Evolutionary conservation across 192 early-diverging fungal species (phyloP), one percentile per base, ranked within the genome.

Genomic region (Podila minutissima): DNA sequence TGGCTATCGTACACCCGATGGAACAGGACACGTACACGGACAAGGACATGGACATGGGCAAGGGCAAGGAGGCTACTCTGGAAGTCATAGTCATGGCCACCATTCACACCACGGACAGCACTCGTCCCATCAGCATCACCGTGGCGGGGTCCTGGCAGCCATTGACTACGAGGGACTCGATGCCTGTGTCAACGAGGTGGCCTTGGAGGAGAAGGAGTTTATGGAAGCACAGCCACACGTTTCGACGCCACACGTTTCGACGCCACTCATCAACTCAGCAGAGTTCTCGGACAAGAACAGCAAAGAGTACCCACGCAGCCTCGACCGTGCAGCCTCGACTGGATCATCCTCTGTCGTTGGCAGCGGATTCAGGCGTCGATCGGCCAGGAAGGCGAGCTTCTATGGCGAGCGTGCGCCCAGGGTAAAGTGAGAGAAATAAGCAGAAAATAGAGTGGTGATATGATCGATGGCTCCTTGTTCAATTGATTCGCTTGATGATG

Each of bases 141-240:
- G 53, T 61, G 59, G 59, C 1, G 28, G 35, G 3, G 37, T 64
- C 53, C 67, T n/a, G 35, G 68, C 71, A 63, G 48, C 53, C 3
- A 71, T 85, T 29, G 84, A 85, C 63, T 85, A 79, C n/a, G 84
- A 74, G 26, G 75, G 75, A 9, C 72, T 85, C 31, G 81, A 85
- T 22, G 69, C 73, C 9, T 67, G 64, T 65, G 15, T 85, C 3
- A 33, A 37, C 5, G 75, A 79, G 11, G 65, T 73, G 33, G 62
- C 61, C 11, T 29, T 68, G 59, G 51, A 61, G 26, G 67, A 66
- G 48, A 49, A 46, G 13, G 41, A 46, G 1, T 46, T 46, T 15
- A 13, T 46, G 12, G 41, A 37, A 37, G 4, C 13, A 12, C 41
- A 46, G 41, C 41, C 11, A 46, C 41, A 46, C 1, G 13, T 46